phyloP scores from a whole-genome alignment of 306 rosid genomes.

The Trifolium subterraneum region DNA sequence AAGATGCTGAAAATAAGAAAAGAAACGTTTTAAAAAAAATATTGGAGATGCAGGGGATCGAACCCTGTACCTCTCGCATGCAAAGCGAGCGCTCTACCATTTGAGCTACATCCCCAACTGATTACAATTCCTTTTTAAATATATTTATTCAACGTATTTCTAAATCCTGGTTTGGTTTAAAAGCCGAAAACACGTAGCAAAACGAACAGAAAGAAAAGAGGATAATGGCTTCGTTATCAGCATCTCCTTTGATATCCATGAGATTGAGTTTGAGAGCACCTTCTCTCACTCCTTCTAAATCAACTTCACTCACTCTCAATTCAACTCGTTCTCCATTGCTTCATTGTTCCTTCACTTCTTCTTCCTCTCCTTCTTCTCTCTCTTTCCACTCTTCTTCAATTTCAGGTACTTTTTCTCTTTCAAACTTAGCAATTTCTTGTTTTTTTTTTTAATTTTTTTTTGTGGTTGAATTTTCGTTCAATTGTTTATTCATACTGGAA shows the following conservation, averaged over 20 bases:
- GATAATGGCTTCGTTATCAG: slow-evolving; percentile 46
- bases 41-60: slow-evolving; percentile 69
- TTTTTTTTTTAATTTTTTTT: not conserved
- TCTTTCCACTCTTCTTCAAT: slow-evolving; percentile 33
- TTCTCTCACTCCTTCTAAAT: slow-evolving; percentile 23
- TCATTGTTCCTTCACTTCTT: slow-evolving; percentile 39
- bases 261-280: not conserved
- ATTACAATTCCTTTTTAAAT: accelerated
- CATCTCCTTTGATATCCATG: slow-evolving; percentile 29
- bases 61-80: slow-evolving; percentile 73
- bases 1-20: too few relatives aligned
- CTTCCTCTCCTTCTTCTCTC: slow-evolving; percentile 39
- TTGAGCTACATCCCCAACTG: slow-evolving; percentile 66
- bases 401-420: slow-evolving; percentile 36
- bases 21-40: too few relatives aligned
- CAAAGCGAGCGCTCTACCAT: slow-evolving; percentile 81
- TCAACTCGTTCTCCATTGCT: slow-evolving; percentile 24
- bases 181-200: not conserved
- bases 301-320: slow-evolving; percentile 12
- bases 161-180: not conserved
- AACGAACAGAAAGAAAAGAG: not conserved
- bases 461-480: not conserved
- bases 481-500: not conserved
- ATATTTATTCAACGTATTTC: not conserved
- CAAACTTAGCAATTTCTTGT: not conserved